Conservation (phyloP, 2,329 filamentous ascomycete genomes). For the Aspergillus calidoustus region DNA sequence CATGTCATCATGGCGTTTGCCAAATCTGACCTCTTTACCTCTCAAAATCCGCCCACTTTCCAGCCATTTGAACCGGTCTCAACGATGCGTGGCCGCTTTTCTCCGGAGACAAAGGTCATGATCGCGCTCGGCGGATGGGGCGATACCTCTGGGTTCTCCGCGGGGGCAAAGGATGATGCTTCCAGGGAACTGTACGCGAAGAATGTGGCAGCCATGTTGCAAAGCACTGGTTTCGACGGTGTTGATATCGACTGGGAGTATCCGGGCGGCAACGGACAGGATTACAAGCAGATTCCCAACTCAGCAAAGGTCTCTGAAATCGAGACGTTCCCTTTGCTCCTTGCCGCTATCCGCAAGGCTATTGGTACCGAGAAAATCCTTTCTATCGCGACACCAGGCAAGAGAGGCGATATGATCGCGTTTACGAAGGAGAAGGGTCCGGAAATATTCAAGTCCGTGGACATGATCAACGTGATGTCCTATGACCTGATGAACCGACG, state of each 20-base stretch:
- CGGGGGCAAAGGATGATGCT: slow-evolving; percentile 56
- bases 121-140: slow-evolving; percentile 79
- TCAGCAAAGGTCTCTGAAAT: slow-evolving; percentile 63
- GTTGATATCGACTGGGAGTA: slow-evolving; percentile 72
- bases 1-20: slow-evolving; percentile 63
- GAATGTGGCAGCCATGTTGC: slow-evolving; percentile 68
- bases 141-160: slow-evolving; percentile 66
- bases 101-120: slow-evolving; percentile 64
- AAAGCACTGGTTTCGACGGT: slow-evolving; percentile 67
- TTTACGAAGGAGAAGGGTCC: slow-evolving; percentile 63
- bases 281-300: slow-evolving; percentile 69
- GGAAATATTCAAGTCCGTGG: slow-evolving; percentile 62
- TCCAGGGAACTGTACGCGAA: slow-evolving; percentile 64
- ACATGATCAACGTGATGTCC: slow-evolving; percentile 73
- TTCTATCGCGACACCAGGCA: slow-evolving; percentile 69
- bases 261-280: slow-evolving; percentile 66
- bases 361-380: slow-evolving; percentile 64
- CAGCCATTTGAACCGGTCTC: slow-evolving; percentile 59
- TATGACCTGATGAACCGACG: slow-evolving; percentile 75
- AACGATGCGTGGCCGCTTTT: slow-evolving; percentile 58
- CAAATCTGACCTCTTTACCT: slow-evolving; percentile 55
- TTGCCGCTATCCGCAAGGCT: slow-evolving; percentile 61
- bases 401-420: slow-evolving; percentile 69
- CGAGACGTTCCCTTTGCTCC: slow-evolving; percentile 63
- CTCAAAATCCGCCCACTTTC: slow-evolving; percentile 49